Evolutionary conservation across 768 basidiomycete genomes (phyloP), one percentile per base, ranked within the genome.

Genomic region (Kwoniella sp.): DNA sequence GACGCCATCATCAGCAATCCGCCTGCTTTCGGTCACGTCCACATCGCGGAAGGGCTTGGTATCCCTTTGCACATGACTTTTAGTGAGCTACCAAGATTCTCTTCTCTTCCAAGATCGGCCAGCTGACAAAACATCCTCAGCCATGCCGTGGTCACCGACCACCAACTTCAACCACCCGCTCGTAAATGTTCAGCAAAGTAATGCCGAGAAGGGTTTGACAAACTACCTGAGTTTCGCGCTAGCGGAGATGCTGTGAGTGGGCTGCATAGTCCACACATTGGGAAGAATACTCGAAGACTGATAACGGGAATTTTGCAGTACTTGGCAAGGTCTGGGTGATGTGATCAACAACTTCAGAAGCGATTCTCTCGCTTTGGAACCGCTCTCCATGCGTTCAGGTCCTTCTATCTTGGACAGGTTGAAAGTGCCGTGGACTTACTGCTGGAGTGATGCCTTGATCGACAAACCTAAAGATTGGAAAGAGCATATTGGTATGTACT

Each of bases 1-100:
- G 87, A 89, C 70, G 87, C 87, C 0, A 87, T 89, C 51, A 87
- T 89, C 53, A 85, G 85, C 31, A 89, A 89, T 73, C 88, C 88
- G 20, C 88, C 88, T 0, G 83, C 86, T 4, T 89, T 89, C 66
- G 87, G 85, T 0, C 87, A 88, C 78, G 77, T 87, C 3, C 87
- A 88, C 65, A 85, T 87, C 56, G 87, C 87, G 1, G 87, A 89
- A 72, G 86, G 87, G 8, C 75, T 88, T 3, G 87, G 87, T 0
- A 82, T 87, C 26, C 86, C 86, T 2, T 75, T 87, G 9, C 81
- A 85, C 45, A 74, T 87, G 68, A 85, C 84, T 55, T 87, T 88
- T 74, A 87, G 79, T 80, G 51, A 69, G 77, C 70, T 31, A 13
- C 25, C 20, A 8, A 20, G 47, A 20, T 23, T n/a, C 47, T n/a